Conservation (phyloP, 139 green algal genomes). For the Asterochloris sp. region DNA sequence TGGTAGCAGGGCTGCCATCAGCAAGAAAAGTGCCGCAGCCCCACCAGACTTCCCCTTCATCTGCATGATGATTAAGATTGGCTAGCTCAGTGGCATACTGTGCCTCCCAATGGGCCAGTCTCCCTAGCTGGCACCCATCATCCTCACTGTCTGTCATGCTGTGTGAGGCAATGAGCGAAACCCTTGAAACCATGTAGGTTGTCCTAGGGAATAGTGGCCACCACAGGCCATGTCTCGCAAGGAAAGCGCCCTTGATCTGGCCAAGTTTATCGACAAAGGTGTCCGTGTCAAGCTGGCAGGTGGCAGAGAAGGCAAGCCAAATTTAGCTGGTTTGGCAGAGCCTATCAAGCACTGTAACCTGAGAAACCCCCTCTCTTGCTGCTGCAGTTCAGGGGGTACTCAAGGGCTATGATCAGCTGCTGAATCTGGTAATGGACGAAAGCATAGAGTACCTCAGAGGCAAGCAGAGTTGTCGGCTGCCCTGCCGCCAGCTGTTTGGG, state of each 20-base stretch:
- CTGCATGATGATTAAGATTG: not conserved
- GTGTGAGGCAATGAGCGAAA: no score
- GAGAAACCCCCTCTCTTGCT: not conserved
- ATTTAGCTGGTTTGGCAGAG: not conserved
- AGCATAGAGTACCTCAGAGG: constrained; percentile 87
- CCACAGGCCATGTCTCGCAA: constrained; percentile 54
- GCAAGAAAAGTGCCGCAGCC: not conserved
- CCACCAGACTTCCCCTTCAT: not conserved
- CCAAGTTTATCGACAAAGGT: constrained; percentile 94
- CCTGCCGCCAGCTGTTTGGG: not conserved
- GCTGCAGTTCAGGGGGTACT: constrained; percentile 69
- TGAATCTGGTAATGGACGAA: constrained; percentile 98
- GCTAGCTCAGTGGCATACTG: not conserved
- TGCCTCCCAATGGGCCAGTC: not conserved
- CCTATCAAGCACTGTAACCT: not conserved
- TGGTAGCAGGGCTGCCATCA: not conserved
- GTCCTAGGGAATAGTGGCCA: no score
- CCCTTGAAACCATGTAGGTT: no score
- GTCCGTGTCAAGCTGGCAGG: constrained; percentile 93
- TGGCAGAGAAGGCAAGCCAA: constrained; percentile 76
- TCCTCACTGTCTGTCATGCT: not conserved
- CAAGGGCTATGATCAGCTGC: constrained; percentile 97
- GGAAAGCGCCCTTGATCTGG: constrained; percentile 91
- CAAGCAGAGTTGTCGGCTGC: constrained; percentile 15
- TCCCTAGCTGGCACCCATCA: not conserved